phyloP scores from a whole-genome alignment of 345 rosid genomes.

The Boechera divaricarpa region DNA sequence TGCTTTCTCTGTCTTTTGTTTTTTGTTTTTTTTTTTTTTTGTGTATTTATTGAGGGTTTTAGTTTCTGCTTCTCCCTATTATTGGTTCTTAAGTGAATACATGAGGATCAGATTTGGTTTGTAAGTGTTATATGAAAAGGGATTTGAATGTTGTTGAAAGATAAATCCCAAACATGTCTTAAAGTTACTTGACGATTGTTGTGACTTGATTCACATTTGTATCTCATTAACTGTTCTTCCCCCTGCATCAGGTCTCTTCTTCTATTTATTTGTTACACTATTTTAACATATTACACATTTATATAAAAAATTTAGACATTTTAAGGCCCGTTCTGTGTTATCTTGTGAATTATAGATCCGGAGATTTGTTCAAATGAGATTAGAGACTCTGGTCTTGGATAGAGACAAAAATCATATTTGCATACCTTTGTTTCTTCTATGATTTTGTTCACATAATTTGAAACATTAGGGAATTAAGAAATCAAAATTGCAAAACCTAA shows the following conservation, averaged over 20 bases:
- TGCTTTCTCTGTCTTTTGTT: constrained; percentile 6
- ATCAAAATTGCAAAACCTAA: too few species aligned
- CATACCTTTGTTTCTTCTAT: too few species aligned
- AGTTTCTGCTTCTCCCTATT: constrained; percentile 33
- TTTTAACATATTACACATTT: neutral
- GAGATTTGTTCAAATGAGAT: neutral
- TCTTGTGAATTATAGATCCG: neutral
- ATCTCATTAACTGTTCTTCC: constrained; percentile 17
- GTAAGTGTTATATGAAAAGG: constrained; percentile 38
- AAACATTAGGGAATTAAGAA: too few species aligned
- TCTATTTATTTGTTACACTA: neutral
- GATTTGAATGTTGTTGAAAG: constrained; percentile 44
- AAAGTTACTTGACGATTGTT: constrained; percentile 19
- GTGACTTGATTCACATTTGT: constrained; percentile 17
- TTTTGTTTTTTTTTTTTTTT: neutral
- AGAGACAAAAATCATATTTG: too few species aligned
- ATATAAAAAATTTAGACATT: neutral
- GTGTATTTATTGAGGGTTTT: constrained; percentile 43
- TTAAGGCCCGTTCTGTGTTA: neutral
- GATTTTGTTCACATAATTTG: too few species aligned
- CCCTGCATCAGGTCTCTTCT: neutral
- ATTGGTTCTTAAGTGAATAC: constrained; percentile 44
- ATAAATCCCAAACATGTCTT: constrained; percentile 30
- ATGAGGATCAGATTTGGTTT: constrained; percentile 40
- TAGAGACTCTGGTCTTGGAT: neutral